Evolutionary conservation across 768 basidiomycete species (phyloP), one percentile per base, ranked within the genome.

Genomic region (Tricholoma sp.): DNA sequence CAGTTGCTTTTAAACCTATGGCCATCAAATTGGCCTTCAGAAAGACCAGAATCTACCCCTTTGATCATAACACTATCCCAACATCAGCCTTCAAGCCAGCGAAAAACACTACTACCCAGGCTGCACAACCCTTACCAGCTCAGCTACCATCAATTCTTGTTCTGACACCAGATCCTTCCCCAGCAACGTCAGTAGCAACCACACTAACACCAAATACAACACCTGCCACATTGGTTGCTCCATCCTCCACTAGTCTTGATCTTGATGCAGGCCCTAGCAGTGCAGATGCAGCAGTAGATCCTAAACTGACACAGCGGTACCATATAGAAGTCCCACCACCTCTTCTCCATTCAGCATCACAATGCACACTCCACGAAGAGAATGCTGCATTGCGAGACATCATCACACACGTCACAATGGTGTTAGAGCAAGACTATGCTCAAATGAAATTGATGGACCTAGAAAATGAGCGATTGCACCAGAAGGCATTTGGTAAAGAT

Each of bases 11-110:
- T 2, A 69, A 64, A 31, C 14, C 47, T 2, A n/a, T 50, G 10
- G 69, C 64, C 0, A 71, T 69, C 51, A 16, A 18, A 3, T n/a
- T 57, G 5, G 57, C 66, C 19, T 70, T 60, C 32, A 10, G 46
- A 24, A 61, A 63, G 50, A 67, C 57, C 4, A 66, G 69, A 3
- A 67, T 69, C 16, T 61, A 51, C 14, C 68, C 65, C 22, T 31
- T 67, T 4, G 43, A 69, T 53, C 52, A 7, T 22, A 24, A 41
- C 39, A 39, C 56, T n/a, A 65, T 69, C 31, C 29, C 52, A 5
- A n/a, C 31, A 8, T n/a, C 37, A 8, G 45, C 54, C 3, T 59
- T 51, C 16, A 39, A 32, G 19, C 61, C 61, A 27, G 43, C 19
- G 19, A 45, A 45, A 9, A 45, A 45, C 21, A 45, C 21, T 3